Conservation (phyloP, 169 alveolate genomes). For the Perkinsus chesapeaki region DNA sequence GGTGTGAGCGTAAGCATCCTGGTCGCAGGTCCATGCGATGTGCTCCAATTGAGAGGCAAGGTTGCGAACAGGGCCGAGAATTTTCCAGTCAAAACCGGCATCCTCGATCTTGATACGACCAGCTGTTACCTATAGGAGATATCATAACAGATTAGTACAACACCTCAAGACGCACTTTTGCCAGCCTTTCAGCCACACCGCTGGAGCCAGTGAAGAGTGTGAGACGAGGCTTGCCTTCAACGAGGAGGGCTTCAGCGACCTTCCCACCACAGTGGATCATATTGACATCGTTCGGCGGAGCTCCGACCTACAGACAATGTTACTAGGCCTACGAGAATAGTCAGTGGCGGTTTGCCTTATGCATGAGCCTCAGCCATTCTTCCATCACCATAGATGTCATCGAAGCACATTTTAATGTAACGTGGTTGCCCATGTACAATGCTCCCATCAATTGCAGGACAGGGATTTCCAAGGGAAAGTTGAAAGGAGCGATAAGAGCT, state of each 20-base stretch:
- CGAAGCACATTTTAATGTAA: conserved; percentile 43
- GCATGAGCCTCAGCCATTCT: conserved; percentile 53
- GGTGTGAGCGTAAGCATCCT: conserved; percentile 73
- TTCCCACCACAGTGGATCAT: conserved; percentile 49
- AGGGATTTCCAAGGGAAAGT: conserved; percentile 80
- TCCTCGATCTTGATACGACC: conserved; percentile 76
- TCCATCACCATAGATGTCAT: conserved; percentile 51
- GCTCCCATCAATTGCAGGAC: conserved; percentile 57
- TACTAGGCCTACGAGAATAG: background rate
- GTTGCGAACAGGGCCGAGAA: conserved; percentile 65
- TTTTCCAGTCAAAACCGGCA: conserved; percentile 81
- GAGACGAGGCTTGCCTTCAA: conserved; percentile 37
- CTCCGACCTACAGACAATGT: conserved; percentile 55
- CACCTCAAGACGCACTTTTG: conserved; percentile 11
- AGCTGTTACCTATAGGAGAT: conserved; percentile 30
- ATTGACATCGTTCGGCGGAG: conserved; percentile 60
- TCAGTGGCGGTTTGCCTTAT: background rate
- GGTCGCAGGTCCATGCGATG: conserved; percentile 75
- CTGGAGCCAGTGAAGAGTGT: conserved; percentile 66
- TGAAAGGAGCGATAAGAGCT: conserved; percentile 68
- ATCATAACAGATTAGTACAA: conserved; percentile 44
- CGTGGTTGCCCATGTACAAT: conserved; percentile 53
- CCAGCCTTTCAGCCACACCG: background rate
- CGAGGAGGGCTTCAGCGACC: conserved; percentile 43
- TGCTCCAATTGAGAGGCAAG: conserved; percentile 38